Conservation (phyloP, 495 filamentous ascomycete species). For the Penicillium paxilli region DNA sequence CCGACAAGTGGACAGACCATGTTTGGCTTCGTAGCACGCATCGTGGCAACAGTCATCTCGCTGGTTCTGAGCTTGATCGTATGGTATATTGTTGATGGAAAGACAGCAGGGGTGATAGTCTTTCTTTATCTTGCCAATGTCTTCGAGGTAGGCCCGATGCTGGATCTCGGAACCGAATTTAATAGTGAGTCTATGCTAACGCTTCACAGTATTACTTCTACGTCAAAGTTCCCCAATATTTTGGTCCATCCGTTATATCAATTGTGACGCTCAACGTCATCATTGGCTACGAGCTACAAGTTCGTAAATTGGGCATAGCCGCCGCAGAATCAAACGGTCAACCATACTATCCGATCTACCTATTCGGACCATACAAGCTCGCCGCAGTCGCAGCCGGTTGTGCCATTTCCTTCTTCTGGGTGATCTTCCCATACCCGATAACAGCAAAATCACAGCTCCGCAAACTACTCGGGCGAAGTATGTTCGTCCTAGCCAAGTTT, state of each 20-base stretch:
- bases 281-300: slow-evolving; percentile 73
- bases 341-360: slow-evolving; percentile 66
- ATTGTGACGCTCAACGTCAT: slow-evolving; percentile 71
- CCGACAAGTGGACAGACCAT: slow-evolving; percentile 63
- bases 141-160: slow-evolving; percentile 50
- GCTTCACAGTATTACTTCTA: slow-evolving; percentile 57
- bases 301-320: slow-evolving; percentile 58
- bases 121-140: slow-evolving; percentile 67
- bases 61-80: slow-evolving; percentile 61
- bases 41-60: slow-evolving; percentile 60
- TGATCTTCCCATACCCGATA: slow-evolving; percentile 72
- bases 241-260: slow-evolving; percentile 59
- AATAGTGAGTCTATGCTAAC: background rate
- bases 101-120: slow-evolving; percentile 62
- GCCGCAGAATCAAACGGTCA: slow-evolving; percentile 62
- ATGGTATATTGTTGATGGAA: slow-evolving; percentile 73
- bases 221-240: slow-evolving; percentile 60
- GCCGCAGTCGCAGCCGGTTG: slow-evolving; percentile 68
- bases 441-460: slow-evolving; percentile 68
- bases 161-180: background rate
- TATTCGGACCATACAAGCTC: slow-evolving; percentile 68
- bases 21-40: slow-evolving; percentile 66
- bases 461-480: slow-evolving; percentile 60
- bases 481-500: slow-evolving; percentile 73
- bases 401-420: slow-evolving; percentile 75